Conservation (phyloP, 352 stramenopile genomes). For the Pythium aquatile region DNA sequence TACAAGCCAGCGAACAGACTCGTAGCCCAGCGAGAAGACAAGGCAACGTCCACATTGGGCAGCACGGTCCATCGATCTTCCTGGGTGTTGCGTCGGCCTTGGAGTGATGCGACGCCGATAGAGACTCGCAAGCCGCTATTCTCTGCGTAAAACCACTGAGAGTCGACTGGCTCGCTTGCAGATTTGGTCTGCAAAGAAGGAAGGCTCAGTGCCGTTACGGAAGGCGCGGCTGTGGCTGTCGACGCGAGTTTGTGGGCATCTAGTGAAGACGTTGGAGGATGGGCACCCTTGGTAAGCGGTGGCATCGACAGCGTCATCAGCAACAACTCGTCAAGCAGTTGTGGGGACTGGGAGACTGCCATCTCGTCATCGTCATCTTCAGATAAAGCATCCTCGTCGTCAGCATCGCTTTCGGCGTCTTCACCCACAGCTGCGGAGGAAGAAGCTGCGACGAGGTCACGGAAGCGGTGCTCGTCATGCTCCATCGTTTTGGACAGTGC, state of each 20-base stretch:
- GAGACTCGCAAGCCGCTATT: slow-evolving; percentile 36
- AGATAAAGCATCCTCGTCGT: slow-evolving; percentile 36
- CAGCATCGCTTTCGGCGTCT: slow-evolving; percentile 18
- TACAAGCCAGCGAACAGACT: slow-evolving; percentile 74
- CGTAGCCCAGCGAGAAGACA: slow-evolving; percentile 15
- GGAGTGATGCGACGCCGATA: slow-evolving; percentile 51
- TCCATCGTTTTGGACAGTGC: slow-evolving; percentile 15
- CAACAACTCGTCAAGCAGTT: slow-evolving; percentile 69
- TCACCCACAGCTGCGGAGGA: background rate
- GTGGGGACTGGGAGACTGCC: slow-evolving; percentile 58
- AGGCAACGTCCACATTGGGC: slow-evolving; percentile 29
- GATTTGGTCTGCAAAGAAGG: background rate
- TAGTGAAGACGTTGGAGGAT: background rate
- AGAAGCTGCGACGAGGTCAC: background rate
- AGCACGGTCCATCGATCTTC: slow-evolving; percentile 74
- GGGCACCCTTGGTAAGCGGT: slow-evolving; percentile 33
- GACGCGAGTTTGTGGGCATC: background rate
- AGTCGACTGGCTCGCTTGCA: slow-evolving; percentile 12
- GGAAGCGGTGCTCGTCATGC: slow-evolving; percentile 3
- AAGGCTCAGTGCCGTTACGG: background rate
- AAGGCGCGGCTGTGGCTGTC: background rate
- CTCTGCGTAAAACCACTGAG: slow-evolving; percentile 40
- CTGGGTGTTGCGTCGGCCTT: slow-evolving; percentile 68
- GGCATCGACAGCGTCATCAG: slow-evolving; percentile 77
- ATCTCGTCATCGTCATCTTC: slow-evolving; percentile 57